Evolutionary conservation across 179 eudicot species (phyloP).

Genomic region (Dionaea muscipula): DNA sequence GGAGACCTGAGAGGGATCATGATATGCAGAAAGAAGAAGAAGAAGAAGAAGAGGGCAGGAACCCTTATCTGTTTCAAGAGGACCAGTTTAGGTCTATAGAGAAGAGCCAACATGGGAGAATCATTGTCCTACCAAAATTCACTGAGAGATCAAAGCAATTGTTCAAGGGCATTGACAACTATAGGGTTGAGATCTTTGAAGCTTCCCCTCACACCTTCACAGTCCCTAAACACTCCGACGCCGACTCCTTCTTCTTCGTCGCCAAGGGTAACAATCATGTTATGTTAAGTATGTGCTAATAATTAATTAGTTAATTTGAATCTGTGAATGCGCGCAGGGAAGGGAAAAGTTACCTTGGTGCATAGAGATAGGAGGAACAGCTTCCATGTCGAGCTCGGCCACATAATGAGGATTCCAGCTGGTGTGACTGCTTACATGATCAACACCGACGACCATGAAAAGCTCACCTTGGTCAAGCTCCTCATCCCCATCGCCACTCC

Average conservation of each 20-base stretch:
- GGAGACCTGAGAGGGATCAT: conserved; percentile 8
- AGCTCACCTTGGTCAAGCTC: conserved; percentile 42
- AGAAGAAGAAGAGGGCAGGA: conserved; percentile 10
- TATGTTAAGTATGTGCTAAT: too few relatives aligned
- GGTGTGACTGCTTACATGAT: conserved; percentile 46
- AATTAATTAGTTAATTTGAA: not conserved
- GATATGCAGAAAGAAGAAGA: not conserved
- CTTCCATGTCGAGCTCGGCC: conserved; percentile 51
- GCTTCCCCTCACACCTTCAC: conserved; percentile 64
- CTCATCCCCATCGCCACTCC: conserved; percentile 45
- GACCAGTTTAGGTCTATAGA: conserved; percentile 29
- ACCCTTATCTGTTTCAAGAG: conserved; percentile 57
- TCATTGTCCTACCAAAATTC: conserved; percentile 42
- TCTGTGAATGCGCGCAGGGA: conserved; percentile 38
- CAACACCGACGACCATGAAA: conserved; percentile 42
- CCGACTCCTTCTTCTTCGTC: conserved; percentile 50
- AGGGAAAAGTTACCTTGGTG: conserved; percentile 48
- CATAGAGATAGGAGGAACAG: conserved; percentile 44
- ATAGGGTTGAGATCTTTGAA: conserved; percentile 46
- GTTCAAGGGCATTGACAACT: conserved; percentile 55
- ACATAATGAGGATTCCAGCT: conserved; percentile 48
- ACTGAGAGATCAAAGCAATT: conserved; percentile 38
- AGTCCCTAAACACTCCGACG: conserved; percentile 54
- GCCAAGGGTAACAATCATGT: conserved; percentile 29
- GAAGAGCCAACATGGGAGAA: conserved; percentile 38